Base-by-base conservation (phyloP, 164 flowering plant genomes). In the Vitis rotundifolia region DNA sequence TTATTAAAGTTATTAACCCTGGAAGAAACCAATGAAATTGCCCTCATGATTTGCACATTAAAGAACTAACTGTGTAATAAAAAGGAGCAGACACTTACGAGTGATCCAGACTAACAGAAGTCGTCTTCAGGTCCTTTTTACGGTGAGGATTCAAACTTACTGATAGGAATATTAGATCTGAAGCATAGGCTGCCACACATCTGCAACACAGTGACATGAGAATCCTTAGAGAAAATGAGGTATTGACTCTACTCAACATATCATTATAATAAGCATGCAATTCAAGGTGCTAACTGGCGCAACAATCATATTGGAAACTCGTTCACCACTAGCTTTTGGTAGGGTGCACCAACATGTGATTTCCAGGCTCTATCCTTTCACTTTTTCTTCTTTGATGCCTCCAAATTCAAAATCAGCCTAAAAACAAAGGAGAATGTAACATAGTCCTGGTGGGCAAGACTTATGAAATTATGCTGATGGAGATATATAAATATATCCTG, bases 181-280 rank as follows among this genome's bases (percentile, higher is more conserved):
- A 95, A 62, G 92, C 84, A 81, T 81, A 95, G 37, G 97, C 99
- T 14, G 78, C 92, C 18, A 86, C 98, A 74, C 99, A 95, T 78
- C 99, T 95, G 96, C 82, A 82, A 71, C 15, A 71, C 63, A 77
- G 11, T n/a, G 2, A 47, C 8, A 49, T 15, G n/a, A 44, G n/a
- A 58, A 52, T 12, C n/a, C 62, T 5, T 16, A 14, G 18, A 12
- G 13, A 1, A 61, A 15, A 5, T 61, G 64, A 14, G 14, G 13
- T 5, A 61, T 8, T 61, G 64, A 49, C 64, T 19, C 49, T 14
- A 57, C 22, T 26, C 37, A 71, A 3, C 26, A 9, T 7, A 44
- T 1, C 18, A 10, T 5, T 15, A 6, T 1, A 58, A 49, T 31
- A 8, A 26, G 62, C 47, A 26, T 11, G 13, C 47, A 12, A 29